phyloP scores from a whole-genome alignment of 768 basidiomycete genomes.

The Leucogyrophana mollusca region DNA sequence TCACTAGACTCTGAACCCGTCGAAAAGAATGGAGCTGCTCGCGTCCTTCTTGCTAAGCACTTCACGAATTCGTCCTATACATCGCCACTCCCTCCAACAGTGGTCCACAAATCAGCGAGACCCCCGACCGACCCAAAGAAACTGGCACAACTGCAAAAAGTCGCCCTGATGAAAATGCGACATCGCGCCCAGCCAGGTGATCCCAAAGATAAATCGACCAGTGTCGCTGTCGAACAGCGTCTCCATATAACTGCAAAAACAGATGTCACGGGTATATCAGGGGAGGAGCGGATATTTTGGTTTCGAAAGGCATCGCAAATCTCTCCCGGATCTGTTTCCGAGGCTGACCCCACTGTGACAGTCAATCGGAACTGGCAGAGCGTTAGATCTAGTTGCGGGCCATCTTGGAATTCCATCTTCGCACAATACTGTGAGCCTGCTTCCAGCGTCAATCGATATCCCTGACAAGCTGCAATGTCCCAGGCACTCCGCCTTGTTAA shows the following conservation, averaged over 20 bases:
- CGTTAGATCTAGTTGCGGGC: slow-evolving; percentile 51
- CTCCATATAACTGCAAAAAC: slow-evolving; percentile 51
- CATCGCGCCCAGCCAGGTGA: slow-evolving; percentile 67
- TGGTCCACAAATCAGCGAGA: slow-evolving; percentile 26
- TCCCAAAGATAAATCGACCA: slow-evolving; percentile 48
- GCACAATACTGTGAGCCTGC: slow-evolving; percentile 13
- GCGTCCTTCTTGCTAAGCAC: slow-evolving; percentile 51
- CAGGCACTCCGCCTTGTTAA: slow-evolving; percentile 45
- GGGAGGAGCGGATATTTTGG: slow-evolving; percentile 58
- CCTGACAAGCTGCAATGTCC: slow-evolving; percentile 32
- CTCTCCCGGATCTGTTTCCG: background rate
- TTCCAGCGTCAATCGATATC: background rate
- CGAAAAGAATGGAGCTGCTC: slow-evolving; percentile 46
- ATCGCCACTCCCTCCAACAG: slow-evolving; percentile 23
- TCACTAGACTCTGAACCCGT: slow-evolving; percentile 10
- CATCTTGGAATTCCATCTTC: slow-evolving; percentile 15
- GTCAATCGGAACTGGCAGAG: slow-evolving; percentile 58
- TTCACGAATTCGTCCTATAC: slow-evolving; percentile 32
- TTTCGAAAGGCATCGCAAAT: slow-evolving; percentile 56
- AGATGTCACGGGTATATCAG: slow-evolving; percentile 23
- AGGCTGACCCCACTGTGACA: slow-evolving; percentile 23
- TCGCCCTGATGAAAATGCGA: slow-evolving; percentile 74
- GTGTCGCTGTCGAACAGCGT: slow-evolving; percentile 53
- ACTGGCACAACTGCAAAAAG: slow-evolving; percentile 49
- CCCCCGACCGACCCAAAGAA: slow-evolving; percentile 51